phyloP scores from a whole-genome alignment of 441 rosid species.

The Pelargonium fulgidum region DNA sequence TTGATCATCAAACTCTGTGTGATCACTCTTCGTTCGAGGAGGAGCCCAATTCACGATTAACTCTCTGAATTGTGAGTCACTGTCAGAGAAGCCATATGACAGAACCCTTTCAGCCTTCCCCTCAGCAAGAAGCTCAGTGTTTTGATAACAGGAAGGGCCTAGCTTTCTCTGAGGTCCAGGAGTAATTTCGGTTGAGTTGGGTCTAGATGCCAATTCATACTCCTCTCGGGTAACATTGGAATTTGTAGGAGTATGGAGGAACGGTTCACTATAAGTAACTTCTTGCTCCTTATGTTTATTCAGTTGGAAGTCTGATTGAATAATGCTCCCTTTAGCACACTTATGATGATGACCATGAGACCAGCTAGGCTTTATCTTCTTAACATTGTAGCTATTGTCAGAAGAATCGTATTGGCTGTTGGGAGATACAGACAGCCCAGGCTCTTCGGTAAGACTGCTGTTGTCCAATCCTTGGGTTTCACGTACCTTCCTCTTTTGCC shows the following conservation, averaged over 20 bases:
- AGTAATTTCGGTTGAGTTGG: not conserved
- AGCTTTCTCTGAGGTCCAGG: not conserved
- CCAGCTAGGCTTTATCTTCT: not conserved
- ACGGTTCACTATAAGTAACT: not conserved
- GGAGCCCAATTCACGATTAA: conserved; percentile 5
- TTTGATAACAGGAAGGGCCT: not conserved
- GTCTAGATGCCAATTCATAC: not conserved
- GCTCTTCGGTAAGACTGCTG: conserved; percentile 19
- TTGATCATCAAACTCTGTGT: conserved; percentile 4
- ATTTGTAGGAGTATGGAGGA: not conserved
- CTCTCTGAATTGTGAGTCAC: not conserved
- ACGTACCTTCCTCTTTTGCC: not conserved
- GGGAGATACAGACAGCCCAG: not conserved
- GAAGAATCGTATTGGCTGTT: conserved; percentile 22
- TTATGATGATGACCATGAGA: not conserved
- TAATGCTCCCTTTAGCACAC: conserved; percentile 7
- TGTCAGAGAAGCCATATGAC: not conserved
- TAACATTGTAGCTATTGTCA: conserved; percentile 12
- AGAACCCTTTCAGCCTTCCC: not conserved
- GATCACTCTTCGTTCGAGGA: not conserved
- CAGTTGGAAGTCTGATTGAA: conserved; percentile 5
- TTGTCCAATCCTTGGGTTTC: conserved; percentile 10
- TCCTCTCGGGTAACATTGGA: not conserved
- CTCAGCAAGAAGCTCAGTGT: not conserved
- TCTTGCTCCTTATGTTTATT: conserved; percentile 7